Evolutionary conservation across 169 alveolate species (phyloP), one percentile per base, ranked within the genome.

Genomic region (Plasmodium gaboni): DNA sequence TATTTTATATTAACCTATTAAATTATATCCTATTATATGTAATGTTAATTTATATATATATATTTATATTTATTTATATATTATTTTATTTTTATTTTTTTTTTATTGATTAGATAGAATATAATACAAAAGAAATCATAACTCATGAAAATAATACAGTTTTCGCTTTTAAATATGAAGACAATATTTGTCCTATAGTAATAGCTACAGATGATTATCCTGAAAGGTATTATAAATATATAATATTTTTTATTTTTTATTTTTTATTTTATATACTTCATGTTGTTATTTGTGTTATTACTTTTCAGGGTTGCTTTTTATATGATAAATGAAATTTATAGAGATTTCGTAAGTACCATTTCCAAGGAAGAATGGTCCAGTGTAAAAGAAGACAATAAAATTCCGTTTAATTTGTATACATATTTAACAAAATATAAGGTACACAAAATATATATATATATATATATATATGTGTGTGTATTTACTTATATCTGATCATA

Each of bases 191-290:
- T 53, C 92, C 92, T 1, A 48, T 85, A 13, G 92, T 85, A 46
- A 71, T 85, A 85, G 68, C 92, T 28, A 69, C 92, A 5, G 87
- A 85, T 59, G 74, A 85, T 85, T 85, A 85, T 51, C 92, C 92
- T 24, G 92, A 85, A 28, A 53, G 92, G 92, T 85, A 44, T 17
- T 19, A 15, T 65, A 38, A 38, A 38, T 38, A 38, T 38, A 38
- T 38, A 38, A 38, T 17, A 32, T 71, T 50, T 50, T 71, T 59
- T 59, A 57, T 73, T 50, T 50, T 71, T 59, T 59, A 57, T 73
- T 17, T 61, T 48, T 44, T 48, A 15, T 59, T 6, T 74, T 51
- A 8, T 28, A 65, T 46, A 12, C 2, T 48, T 19, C 67, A 2
- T 24, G 2, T 51, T 24, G 9, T 19, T 61, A 55, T 61, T n/a